phyloP scores from a whole-genome alignment of 768 basidiomycete species.

The Calocybe cyanea region DNA sequence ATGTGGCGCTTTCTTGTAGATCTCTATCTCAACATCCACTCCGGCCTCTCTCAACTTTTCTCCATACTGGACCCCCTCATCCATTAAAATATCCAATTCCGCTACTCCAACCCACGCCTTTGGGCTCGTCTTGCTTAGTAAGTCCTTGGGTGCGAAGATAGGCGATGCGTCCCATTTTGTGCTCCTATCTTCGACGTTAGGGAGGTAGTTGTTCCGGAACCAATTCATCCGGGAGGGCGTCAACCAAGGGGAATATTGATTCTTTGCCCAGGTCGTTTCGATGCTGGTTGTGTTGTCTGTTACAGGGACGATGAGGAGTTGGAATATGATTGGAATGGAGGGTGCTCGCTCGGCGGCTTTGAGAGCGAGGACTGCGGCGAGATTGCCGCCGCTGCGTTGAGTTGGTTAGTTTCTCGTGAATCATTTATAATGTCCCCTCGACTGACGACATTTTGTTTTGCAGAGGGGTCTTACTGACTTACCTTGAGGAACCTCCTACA shows the following conservation, averaged over 20 bases:
- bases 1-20: conserved; percentile 67
- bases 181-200: conserved; percentile 55
- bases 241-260: conserved; percentile 57
- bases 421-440: no score
- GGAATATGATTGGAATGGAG: conserved; percentile 52
- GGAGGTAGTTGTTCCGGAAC: conserved; percentile 70
- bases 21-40: conserved; percentile 46
- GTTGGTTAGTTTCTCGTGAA: no score
- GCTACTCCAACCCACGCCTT: conserved; percentile 60
- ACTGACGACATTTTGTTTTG: no score
- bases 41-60: conserved; percentile 51
- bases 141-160: conserved; percentile 57
- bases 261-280: conserved; percentile 50
- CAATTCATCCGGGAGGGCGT: conserved; percentile 64
- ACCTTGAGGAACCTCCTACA: conserved; percentile 75
- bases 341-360: conserved; percentile 49
- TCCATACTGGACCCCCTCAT: conserved; percentile 64
- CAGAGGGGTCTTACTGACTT: conserved; percentile 8
- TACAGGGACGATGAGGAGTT: conserved; percentile 69
- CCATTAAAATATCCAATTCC: conserved; percentile 63
- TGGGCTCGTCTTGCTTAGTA: conserved; percentile 56
- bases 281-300: conserved; percentile 63
- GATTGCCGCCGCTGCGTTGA: conserved; percentile 56
- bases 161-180: conserved; percentile 69
- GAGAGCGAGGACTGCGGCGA: conserved; percentile 62